These are phyloP conservation scores for Claviceps sp. DNA, from an alignment of 2,329 filamentous ascomycete species.

Conservation along the genomic window DNA sequence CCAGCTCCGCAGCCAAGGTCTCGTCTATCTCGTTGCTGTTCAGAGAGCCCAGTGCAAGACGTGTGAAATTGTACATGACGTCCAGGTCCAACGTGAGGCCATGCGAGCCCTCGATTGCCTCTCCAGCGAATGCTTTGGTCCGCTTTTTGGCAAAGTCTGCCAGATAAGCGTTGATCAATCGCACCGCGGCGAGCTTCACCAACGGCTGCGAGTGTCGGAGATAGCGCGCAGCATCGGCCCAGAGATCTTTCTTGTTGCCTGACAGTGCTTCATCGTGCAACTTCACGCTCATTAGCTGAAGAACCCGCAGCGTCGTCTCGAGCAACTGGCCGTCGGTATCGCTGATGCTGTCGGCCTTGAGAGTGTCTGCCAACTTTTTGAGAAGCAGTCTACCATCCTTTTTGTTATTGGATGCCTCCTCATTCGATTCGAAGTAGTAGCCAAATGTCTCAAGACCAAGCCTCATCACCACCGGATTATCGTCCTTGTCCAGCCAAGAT, in stretches of 20 bases:
- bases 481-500: slow-evolving; percentile 62
- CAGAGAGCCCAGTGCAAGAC: slow-evolving; percentile 38
- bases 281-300: slow-evolving; percentile 53
- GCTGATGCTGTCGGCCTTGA: slow-evolving; percentile 39
- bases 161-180: slow-evolving; percentile 64
- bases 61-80: slow-evolving; percentile 48
- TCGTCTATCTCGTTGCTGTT: slow-evolving; percentile 54
- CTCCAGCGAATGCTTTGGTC: slow-evolving; percentile 29
- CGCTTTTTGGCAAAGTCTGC: slow-evolving; percentile 59
- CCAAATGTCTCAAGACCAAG: slow-evolving; percentile 70
- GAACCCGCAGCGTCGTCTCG: slow-evolving; percentile 57
- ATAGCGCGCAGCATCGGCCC: slow-evolving; percentile 54
- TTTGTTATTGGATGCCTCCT: slow-evolving; percentile 43
- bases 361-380: slow-evolving; percentile 36
- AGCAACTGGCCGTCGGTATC: slow-evolving; percentile 56
- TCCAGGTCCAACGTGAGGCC: slow-evolving; percentile 55
- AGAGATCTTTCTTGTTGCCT: slow-evolving; percentile 48
- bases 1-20: slow-evolving; percentile 62
- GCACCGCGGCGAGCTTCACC: slow-evolving; percentile 66
- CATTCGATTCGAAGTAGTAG: slow-evolving; percentile 64
- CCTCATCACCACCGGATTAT: slow-evolving; percentile 56
- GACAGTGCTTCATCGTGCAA: slow-evolving; percentile 53
- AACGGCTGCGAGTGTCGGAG: slow-evolving; percentile 59
- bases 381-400: slow-evolving; percentile 56
- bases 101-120: slow-evolving; percentile 55